phyloP scores from a whole-genome alignment of 2,329 filamentous ascomycete genomes.

The Gyromitra esculenta region DNA sequence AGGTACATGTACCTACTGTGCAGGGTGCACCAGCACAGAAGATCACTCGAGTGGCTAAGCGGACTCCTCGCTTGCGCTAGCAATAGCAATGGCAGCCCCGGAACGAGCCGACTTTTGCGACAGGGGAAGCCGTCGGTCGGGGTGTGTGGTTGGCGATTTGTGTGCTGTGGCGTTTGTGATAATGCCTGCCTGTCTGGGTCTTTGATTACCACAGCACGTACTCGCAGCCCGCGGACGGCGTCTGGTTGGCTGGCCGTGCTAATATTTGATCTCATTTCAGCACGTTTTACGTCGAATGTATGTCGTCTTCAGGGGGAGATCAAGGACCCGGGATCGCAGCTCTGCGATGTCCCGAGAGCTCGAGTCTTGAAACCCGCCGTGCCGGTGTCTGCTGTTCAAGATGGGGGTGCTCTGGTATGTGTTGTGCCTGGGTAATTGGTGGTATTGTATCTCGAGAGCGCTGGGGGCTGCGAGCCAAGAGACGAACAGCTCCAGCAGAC shows the following conservation, averaged over 20 bases:
- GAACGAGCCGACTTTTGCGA: background rate
- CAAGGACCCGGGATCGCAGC: background rate
- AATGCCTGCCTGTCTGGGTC: background rate
- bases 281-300: background rate
- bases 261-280: background rate
- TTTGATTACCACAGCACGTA: background rate
- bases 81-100: background rate
- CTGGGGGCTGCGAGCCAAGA: background rate
- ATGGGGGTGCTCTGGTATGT: background rate
- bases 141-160: background rate
- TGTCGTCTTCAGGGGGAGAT: slow-evolving; percentile 1
- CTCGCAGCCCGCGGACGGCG: background rate
- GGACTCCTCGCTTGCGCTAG: background rate
- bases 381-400: background rate
- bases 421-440: background rate
- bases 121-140: background rate
- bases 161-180: background rate
- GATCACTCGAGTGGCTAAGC: background rate
- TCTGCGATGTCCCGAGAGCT: background rate
- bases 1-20: no score
- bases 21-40: background rate
- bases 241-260: background rate
- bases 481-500: background rate
- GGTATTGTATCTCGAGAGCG: background rate
- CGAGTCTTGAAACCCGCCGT: background rate